Evolutionary conservation across 352 stramenopile species (phyloP).

Genomic region (Phytophthora cactorum): DNA sequence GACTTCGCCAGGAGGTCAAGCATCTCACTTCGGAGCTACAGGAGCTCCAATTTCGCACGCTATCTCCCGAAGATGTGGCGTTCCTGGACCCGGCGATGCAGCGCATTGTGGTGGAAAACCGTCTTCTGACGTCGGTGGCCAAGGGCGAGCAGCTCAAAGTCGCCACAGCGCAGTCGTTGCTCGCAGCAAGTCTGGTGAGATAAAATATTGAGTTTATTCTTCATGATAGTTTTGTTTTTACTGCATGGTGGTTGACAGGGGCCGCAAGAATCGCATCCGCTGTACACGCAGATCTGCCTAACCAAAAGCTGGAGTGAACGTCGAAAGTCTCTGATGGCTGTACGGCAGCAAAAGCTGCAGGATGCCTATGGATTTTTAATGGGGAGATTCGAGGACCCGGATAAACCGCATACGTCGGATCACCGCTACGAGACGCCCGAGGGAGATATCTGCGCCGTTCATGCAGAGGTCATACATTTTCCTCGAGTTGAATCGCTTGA

Average conservation of each 20-base stretch:
- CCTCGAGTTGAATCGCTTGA: conserved; percentile 28
- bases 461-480: conserved; percentile 40
- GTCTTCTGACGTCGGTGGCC: conserved; percentile 31
- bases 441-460: conserved; percentile 25
- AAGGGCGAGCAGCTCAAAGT: conserved; percentile 44
- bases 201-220: neutral
- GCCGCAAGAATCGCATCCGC: conserved; percentile 25
- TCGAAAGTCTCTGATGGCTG: conserved; percentile 29
- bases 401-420: conserved; percentile 19
- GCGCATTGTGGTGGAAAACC: conserved; percentile 28
- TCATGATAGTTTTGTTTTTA: conserved; percentile 4
- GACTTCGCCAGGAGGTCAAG: conserved; percentile 19
- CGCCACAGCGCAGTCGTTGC: conserved; percentile 40
- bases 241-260: conserved; percentile 1
- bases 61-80: conserved; percentile 15
- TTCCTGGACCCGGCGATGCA: conserved; percentile 14
- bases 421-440: conserved; percentile 24
- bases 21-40: conserved; percentile 26
- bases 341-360: conserved; percentile 31
- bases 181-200: conserved; percentile 32
- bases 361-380: conserved; percentile 34
- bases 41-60: conserved; percentile 14
- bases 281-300: conserved; percentile 29
- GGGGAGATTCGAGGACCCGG: conserved; percentile 11
- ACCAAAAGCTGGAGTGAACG: conserved; percentile 33